Evolutionary conservation across 441 rosid species (phyloP).

Genomic region (Francoa sonchifolia): DNA sequence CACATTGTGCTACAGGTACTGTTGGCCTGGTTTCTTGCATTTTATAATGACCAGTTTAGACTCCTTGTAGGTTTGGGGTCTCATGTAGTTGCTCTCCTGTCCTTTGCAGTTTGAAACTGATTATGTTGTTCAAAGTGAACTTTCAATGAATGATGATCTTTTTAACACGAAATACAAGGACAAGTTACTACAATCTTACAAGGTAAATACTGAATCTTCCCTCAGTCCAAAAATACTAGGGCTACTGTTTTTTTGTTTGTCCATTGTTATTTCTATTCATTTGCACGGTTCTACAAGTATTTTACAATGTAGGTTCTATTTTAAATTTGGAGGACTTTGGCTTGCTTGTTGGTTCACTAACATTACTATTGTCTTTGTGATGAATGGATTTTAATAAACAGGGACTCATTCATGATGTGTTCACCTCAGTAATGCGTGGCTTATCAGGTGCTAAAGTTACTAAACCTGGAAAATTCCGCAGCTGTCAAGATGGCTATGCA

Average conservation of each 20-base stretch:
- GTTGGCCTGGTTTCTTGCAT: neutral
- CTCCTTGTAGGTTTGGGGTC: conserved; percentile 1
- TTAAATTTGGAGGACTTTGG: neutral
- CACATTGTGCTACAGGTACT: conserved; percentile 92
- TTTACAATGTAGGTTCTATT: neutral
- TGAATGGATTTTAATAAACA: conserved; percentile 18
- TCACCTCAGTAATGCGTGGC: conserved; percentile 74
- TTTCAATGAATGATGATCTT: conserved; percentile 67
- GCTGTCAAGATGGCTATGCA: conserved; percentile 93
- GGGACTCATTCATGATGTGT: conserved; percentile 94
- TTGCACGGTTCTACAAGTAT: neutral
- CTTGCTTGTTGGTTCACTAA: conserved; percentile 4
- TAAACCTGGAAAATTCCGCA: conserved; percentile 92
- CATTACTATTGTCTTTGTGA: neutral
- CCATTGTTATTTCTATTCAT: neutral
- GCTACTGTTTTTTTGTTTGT: neutral
- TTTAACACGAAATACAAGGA: conserved; percentile 79
- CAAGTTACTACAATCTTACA: conserved; percentile 63
- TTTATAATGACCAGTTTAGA: conserved; percentile 1
- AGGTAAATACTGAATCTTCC: conserved; percentile 25
- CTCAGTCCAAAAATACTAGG: too few relatives aligned
- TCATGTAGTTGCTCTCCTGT: neutral
- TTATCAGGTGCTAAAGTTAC: conserved; percentile 93
- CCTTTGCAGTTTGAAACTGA: conserved; percentile 74
- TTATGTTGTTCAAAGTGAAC: conserved; percentile 34